Conservation (phyloP, 108 stramenopile species). For the Epipyxis sp. region DNA sequence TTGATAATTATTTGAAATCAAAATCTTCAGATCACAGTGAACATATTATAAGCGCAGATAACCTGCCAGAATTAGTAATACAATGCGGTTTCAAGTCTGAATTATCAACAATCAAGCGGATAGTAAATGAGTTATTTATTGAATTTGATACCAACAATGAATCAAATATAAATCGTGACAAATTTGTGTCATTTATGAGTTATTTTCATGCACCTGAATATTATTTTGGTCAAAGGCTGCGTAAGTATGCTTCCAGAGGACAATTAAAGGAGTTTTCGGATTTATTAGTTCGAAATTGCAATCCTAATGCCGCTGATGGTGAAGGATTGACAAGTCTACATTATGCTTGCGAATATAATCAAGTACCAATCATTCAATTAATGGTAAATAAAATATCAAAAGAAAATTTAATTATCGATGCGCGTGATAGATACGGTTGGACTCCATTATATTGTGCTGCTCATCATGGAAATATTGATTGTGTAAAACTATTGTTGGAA, state of each 20-base stretch:
- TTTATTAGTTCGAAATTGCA: neutral
- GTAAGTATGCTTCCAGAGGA: neutral
- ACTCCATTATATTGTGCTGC: conserved; percentile 26
- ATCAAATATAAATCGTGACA: neutral
- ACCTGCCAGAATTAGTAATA: neutral
- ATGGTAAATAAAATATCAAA: neutral
- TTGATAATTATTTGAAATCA: no score
- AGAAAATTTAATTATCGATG: neutral
- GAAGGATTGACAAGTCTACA: conserved; percentile 21
- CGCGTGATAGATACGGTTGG: conserved; percentile 5
- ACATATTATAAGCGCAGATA: neutral
- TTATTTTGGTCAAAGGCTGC: conserved; percentile 15
- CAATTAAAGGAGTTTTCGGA: neutral
- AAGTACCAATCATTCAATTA: neutral
- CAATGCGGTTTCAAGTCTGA: neutral
- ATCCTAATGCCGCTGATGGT: neutral
- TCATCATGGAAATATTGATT: neutral
- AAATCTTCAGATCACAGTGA: neutral
- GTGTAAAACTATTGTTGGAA: neutral
- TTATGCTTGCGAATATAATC: conserved; percentile 24
- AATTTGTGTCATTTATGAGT: neutral
- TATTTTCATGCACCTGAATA: neutral
- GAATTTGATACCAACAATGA: neutral
- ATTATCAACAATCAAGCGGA: neutral
- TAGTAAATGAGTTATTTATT: neutral